A percentile compares a stretch with the other conserved stretches of the same genome.
Conservation (phyloP, 345 rosid genomes). For the Triadica sebifera region DNA sequence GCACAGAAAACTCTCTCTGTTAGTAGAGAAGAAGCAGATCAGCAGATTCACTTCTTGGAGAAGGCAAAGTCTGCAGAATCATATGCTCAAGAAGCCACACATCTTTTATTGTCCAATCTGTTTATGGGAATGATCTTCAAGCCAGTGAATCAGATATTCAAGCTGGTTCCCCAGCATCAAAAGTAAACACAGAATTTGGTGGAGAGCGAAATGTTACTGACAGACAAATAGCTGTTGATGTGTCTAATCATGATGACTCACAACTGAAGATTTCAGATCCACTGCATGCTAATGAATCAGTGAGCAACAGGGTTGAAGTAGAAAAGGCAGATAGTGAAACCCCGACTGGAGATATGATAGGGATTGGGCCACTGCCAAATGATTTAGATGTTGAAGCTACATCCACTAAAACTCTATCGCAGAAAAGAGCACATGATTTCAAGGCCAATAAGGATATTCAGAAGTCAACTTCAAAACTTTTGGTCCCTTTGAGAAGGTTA, state of each 20-base stretch:
- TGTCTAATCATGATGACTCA: slow-evolving; percentile 26
- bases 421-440: slow-evolving; percentile 20
- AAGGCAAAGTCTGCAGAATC: slow-evolving; percentile 16
- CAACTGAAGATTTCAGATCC: slow-evolving; percentile 27
- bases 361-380: slow-evolving; percentile 16
- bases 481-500: slow-evolving; percentile 45
- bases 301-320: slow-evolving; percentile 26
- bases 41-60: slow-evolving; percentile 11
- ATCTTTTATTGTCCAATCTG: slow-evolving; percentile 19
- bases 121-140: slow-evolving; percentile 17
- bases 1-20: slow-evolving; percentile 17
- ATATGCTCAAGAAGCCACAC: slow-evolving; percentile 15
- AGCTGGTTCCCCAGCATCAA: slow-evolving; percentile 20
- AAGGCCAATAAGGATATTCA: slow-evolving; percentile 23
- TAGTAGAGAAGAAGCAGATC: slow-evolving; percentile 22
- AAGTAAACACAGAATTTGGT: slow-evolving; percentile 23
- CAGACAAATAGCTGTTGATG: slow-evolving; percentile 15
- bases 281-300: slow-evolving; percentile 17
- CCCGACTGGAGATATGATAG: slow-evolving; percentile 18
- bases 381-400: slow-evolving; percentile 24
- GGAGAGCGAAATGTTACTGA: slow-evolving; percentile 20
- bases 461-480: slow-evolving; percentile 27
- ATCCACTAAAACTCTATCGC: slow-evolving; percentile 23
- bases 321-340: slow-evolving; percentile 26
- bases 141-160: slow-evolving; percentile 19